phyloP scores from a whole-genome alignment of 139 green algal species.

The Chlorella sorokiniana region DNA sequence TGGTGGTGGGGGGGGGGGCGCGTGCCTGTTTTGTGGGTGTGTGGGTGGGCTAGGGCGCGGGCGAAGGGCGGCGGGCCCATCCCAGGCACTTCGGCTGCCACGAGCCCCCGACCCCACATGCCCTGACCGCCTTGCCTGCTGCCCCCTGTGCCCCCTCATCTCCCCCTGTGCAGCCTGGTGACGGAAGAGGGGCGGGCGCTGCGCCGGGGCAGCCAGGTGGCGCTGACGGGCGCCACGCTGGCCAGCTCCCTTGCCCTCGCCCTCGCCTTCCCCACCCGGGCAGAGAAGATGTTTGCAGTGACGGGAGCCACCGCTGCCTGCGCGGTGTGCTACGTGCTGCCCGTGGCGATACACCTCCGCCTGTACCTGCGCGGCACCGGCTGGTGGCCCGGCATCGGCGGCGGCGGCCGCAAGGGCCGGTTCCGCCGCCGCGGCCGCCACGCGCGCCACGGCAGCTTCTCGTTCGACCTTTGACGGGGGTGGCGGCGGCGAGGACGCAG shows the following conservation, averaged over 20 bases:
- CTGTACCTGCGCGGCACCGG: constrained; percentile 27
- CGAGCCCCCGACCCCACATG: too few species aligned
- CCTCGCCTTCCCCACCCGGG: constrained; percentile 48
- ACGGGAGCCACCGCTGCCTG: constrained; percentile 58
- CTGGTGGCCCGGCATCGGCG: not conserved
- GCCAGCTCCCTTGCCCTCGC: constrained; percentile 41
- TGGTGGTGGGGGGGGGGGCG: not conserved
- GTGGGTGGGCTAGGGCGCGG: too few species aligned
- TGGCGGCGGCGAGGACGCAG: not conserved
- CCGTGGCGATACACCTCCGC: constrained; percentile 50
- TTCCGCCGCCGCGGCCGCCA: not conserved
- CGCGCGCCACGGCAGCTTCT: not conserved
- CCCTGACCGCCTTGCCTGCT: not conserved
- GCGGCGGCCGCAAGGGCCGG: not conserved
- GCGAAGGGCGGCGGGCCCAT: too few species aligned
- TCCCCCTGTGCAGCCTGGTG: constrained; percentile 45
- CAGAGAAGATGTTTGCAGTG: constrained; percentile 60
- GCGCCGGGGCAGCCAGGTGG: constrained; percentile 44
- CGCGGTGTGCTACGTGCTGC: constrained; percentile 57
- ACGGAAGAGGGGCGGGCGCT: constrained; percentile 57
- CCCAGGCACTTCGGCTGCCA: too few species aligned
- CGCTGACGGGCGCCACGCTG: constrained; percentile 53
- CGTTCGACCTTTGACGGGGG: not conserved
- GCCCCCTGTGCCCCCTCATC: not conserved
- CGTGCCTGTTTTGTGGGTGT: not conserved